Evolutionary conservation across 2,329 filamentous ascomycete species (phyloP), one percentile per base, ranked within the genome.

Genomic region (Cladosporium sphaerospermum): DNA sequence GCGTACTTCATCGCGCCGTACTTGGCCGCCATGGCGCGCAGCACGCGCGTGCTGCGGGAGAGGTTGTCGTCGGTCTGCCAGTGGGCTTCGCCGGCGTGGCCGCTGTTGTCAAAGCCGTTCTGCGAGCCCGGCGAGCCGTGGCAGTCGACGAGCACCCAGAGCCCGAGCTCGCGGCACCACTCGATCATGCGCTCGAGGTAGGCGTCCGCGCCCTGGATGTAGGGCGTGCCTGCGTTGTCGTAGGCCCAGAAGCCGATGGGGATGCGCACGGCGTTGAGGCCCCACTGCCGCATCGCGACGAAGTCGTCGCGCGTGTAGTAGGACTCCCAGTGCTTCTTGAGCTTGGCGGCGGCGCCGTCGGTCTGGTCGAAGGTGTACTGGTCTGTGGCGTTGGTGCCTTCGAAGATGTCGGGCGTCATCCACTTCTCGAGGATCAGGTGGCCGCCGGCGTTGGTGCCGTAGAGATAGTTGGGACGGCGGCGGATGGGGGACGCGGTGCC

Each of bases 231-330:
- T 18, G 68, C 62, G 33, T 72, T 69, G 37, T 71, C 63, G 41
- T 76, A 72, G 10, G 76, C 74, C 78, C 78, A 80, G 62, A 78
- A 80, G 32, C 76, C 76, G 54, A 79, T 71, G 5, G 77, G 76
- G 34, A 80, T 77, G 36, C 78, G 71, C 10, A 80, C 59, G 54
- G 67, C 65, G 54, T 71, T 71, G 45, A 71, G 57, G 10, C 69
- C 69, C 53, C 63, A 64, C 4, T 59, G 52, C 18, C 61, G 62
- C 51, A 76, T 74, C 42, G 69, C 63, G n/a, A 65, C 60, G 56
- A 76, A 71, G 55, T 76, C 73, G 3, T 62, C 57, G 53, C 73
- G 65, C 19, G 65, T 73, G 58, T 74, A 72, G 53, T 62, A 72
- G 13, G 56, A 64, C 31, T 54, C 59, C 69, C 69, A 71, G 48